These are phyloP conservation scores for Allium fistulosum DNA, from an alignment of 106 monocot species.

Conservation along the genomic window DNA sequence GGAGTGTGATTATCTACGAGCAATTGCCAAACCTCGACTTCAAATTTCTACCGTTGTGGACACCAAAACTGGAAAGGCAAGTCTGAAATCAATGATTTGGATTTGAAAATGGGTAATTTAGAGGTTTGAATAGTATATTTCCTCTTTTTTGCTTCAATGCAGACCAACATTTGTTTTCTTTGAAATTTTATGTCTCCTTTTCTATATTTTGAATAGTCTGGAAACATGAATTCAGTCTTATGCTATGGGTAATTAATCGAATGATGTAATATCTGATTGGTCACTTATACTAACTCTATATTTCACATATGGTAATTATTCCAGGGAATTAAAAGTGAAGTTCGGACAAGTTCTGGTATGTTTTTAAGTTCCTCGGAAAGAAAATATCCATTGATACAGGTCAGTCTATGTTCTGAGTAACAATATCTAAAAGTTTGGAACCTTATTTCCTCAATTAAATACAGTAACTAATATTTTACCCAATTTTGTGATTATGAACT, in stretches of 20 bases:
- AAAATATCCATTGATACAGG: constrained; percentile 69
- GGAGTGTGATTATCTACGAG: constrained; percentile 88
- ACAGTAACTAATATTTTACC: too few species aligned
- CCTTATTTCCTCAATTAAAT: background rate
- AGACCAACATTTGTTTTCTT: too few species aligned
- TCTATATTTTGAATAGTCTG: too few species aligned
- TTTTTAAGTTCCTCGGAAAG: constrained; percentile 62
- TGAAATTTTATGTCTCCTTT: too few species aligned
- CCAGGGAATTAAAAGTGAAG: constrained; percentile 83
- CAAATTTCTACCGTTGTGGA: constrained; percentile 80
- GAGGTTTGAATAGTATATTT: too few species aligned
- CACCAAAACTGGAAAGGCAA: constrained; percentile 81
- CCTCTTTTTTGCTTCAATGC: too few species aligned
- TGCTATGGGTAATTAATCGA: too few species aligned
- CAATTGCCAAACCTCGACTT: constrained; percentile 75
- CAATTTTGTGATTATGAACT: too few species aligned
- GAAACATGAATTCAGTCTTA: too few species aligned
- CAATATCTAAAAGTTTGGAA: background rate
- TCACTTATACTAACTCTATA: too few species aligned
- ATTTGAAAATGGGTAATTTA: background rate
- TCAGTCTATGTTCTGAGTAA: constrained; percentile 7
- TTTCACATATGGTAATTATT: constrained; percentile 8
- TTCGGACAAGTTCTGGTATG: constrained; percentile 98
- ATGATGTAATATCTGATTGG: too few species aligned
- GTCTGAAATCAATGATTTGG: constrained; percentile 6